Evolutionary conservation across 371 early-diverging fungal species (phyloP).

Genomic region (Circinella umbellata): DNA sequence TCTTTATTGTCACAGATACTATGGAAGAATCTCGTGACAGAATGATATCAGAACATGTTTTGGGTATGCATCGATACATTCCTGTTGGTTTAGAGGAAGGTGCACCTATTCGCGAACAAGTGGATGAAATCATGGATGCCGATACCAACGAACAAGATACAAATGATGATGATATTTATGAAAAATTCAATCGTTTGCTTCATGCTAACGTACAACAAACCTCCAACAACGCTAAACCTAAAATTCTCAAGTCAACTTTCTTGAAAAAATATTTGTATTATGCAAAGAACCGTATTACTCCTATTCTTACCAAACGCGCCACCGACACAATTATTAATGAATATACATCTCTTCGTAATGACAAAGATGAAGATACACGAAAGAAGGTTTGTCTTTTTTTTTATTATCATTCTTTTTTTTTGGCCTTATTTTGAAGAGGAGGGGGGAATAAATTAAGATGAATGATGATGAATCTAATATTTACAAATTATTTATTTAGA

Average conservation of each 20-base stretch:
- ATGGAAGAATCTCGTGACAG: conserved; percentile 86
- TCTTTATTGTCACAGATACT: conserved; percentile 97
- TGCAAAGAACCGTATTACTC: conserved; percentile 77
- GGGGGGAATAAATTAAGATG: too few relatives aligned
- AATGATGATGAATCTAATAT: not conserved
- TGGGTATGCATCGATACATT: conserved; percentile 91
- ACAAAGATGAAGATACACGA: conserved; percentile 61
- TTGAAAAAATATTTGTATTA: conserved; percentile 87
- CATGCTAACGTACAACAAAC: conserved; percentile 54
- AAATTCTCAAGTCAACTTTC: conserved; percentile 76
- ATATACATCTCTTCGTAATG: conserved; percentile 80
- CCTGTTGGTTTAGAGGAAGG: conserved; percentile 90
- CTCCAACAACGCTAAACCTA: conserved; percentile 38
- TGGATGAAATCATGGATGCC: conserved; percentile 58
- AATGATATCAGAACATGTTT: conserved; percentile 88
- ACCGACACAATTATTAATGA: conserved; percentile 79
- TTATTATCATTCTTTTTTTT: not conserved
- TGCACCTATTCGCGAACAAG: conserved; percentile 68
- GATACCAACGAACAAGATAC: conserved; percentile 50
- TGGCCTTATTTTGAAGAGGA: too few relatives aligned
- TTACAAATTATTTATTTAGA: conserved; percentile 30
- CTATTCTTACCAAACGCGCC: conserved; percentile 73
- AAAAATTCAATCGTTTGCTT: conserved; percentile 78
- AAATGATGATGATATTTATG: conserved; percentile 70
- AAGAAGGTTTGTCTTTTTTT: conserved; percentile 48